Conservation (phyloP, 73 alveolate species). For the Urostyla sp. region DNA sequence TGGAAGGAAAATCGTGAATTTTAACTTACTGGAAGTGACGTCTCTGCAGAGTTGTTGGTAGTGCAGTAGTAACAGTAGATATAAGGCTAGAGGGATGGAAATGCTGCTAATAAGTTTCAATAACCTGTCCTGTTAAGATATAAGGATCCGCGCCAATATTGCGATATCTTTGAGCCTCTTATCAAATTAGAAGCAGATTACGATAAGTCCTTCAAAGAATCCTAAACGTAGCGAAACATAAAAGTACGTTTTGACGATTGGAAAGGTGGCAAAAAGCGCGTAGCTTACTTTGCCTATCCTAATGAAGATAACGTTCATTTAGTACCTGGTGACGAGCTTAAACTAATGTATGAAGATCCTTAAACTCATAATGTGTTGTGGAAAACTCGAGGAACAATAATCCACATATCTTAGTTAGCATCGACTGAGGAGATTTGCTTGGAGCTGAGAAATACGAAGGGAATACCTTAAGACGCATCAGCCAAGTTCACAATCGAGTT, state of each 20-base stretch:
- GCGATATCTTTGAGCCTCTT: constrained; percentile 88
- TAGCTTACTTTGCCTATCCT: constrained; percentile 92
- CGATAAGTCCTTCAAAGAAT: constrained; percentile 94
- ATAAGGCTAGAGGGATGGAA: too few relatives aligned
- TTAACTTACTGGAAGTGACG: too few relatives aligned
- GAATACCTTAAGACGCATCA: constrained; percentile 80
- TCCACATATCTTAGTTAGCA: constrained; percentile 91
- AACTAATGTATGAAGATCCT: constrained; percentile 66
- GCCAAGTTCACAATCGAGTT: constrained; percentile 93
- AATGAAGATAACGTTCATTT: constrained; percentile 90
- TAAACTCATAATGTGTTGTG: constrained; percentile 71
- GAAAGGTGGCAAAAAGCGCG: constrained; percentile 85
- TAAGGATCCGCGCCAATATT: constrained; percentile 88
- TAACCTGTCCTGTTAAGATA: constrained; percentile 88
- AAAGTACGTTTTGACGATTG: constrained; percentile 83
- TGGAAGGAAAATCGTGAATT: constrained; percentile 91
- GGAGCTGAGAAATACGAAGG: constrained; percentile 83
- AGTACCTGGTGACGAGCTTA: constrained; percentile 88
- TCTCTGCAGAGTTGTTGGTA: too few relatives aligned
- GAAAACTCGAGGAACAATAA: constrained; percentile 93
- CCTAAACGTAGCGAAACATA: constrained; percentile 87
- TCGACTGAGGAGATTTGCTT: constrained; percentile 94
- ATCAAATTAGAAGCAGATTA: constrained; percentile 96
- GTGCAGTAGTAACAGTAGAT: too few relatives aligned
- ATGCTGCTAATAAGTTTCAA: too few relatives aligned